Evolutionary conservation across 2,329 filamentous ascomycete genomes (phyloP).

Genomic region (Arthrinium phaeospermum): DNA sequence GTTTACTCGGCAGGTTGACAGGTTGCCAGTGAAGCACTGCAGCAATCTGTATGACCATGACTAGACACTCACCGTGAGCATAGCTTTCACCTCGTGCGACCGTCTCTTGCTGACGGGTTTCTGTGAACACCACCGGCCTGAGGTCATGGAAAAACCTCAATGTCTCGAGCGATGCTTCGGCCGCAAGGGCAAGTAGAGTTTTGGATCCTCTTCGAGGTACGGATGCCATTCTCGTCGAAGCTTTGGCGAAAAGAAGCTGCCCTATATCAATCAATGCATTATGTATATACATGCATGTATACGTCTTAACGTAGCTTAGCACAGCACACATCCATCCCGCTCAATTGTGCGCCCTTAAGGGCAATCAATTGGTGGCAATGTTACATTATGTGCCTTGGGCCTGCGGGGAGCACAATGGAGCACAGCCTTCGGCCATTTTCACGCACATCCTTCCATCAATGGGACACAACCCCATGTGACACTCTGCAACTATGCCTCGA

Average conservation of each 20-base stretch:
- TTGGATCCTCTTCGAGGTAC: not conserved
- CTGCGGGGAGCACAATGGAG: not conserved
- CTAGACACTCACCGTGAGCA: not conserved
- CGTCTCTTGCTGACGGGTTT: not conserved
- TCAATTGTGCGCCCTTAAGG: not conserved
- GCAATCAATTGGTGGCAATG: not conserved
- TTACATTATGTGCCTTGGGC: not conserved
- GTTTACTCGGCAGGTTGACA: not conserved
- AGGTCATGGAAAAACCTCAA: slow-evolving; percentile 4
- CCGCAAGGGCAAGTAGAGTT: slow-evolving; percentile 6
- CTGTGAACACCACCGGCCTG: not conserved
- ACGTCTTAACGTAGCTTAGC: not conserved
- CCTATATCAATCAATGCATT: not conserved
- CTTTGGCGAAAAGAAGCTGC: not conserved
- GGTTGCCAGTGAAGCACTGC: not conserved
- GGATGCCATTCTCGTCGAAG: not conserved
- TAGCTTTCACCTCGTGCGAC: not conserved
- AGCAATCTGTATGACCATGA: slow-evolving; percentile 13
- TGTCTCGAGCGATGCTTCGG: slow-evolving; percentile 18
- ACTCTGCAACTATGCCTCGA: not conserved
- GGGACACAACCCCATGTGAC: not conserved
- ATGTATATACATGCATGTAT: not conserved
- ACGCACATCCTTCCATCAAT: not conserved
- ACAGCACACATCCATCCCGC: not conserved
- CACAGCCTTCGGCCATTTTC: slow-evolving; percentile 17